These are phyloP conservation scores for Leccinum sublutescens DNA, from an alignment of 768 basidiomycete species.

Conservation along the genomic window DNA sequence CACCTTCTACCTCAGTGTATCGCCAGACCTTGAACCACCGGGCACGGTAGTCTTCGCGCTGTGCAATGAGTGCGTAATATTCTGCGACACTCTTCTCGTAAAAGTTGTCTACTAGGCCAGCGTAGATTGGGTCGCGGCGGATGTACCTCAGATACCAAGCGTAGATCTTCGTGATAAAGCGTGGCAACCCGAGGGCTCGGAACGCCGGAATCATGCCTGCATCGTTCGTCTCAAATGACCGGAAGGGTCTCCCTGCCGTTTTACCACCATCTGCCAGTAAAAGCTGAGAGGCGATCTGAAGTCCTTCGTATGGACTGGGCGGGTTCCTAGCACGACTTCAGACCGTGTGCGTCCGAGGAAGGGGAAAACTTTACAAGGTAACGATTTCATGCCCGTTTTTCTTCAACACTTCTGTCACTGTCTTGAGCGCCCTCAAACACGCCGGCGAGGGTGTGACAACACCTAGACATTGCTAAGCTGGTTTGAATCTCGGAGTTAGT, in stretches of 20 bases:
- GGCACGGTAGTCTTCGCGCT: slow-evolving; percentile 42
- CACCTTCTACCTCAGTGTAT: slow-evolving; percentile 20
- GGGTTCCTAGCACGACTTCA: slow-evolving; percentile 17
- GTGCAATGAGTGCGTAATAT: slow-evolving; percentile 47
- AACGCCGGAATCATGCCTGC: slow-evolving; percentile 42
- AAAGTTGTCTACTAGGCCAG: slow-evolving; percentile 49
- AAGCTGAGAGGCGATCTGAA: slow-evolving; percentile 52
- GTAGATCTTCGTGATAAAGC: slow-evolving; percentile 45
- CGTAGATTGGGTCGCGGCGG: slow-evolving; percentile 50
- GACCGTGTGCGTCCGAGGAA: not conserved
- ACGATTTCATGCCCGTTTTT: slow-evolving; percentile 50
- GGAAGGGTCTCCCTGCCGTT: slow-evolving; percentile 35
- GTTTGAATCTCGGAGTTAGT: not conserved
- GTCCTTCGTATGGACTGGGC: slow-evolving; percentile 51
- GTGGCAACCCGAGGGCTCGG: slow-evolving; percentile 44
- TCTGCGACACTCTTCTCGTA: slow-evolving; percentile 50
- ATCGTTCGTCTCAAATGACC: slow-evolving; percentile 46
- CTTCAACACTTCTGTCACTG: slow-evolving; percentile 43
- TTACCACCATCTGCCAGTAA: slow-evolving; percentile 50
- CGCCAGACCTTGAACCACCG: slow-evolving; percentile 40
- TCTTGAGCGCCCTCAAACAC: slow-evolving; percentile 51
- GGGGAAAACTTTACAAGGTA: slow-evolving; percentile 44
- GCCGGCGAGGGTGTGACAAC: slow-evolving; percentile 59
- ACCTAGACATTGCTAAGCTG: slow-evolving; percentile 36
- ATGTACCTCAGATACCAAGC: slow-evolving; percentile 53